Evolutionary conservation across 495 filamentous ascomycete genomes (phyloP).

Genomic region (Ascobolus immersus): DNA sequence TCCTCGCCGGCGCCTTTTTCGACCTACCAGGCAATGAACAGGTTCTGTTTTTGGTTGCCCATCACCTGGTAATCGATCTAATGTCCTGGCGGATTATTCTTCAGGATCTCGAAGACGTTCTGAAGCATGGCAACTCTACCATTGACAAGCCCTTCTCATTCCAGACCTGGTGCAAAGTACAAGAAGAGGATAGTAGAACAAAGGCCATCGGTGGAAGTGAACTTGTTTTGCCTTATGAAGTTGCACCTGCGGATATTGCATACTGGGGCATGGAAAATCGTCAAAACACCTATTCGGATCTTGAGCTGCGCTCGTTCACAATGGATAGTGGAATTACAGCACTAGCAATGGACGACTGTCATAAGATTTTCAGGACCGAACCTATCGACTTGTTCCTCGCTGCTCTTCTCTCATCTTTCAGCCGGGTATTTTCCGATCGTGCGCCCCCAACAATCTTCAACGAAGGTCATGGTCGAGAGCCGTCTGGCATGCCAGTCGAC

Average conservation of each 20-base stretch:
- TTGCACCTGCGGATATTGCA: too few species aligned
- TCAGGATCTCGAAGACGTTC: conserved; percentile 38
- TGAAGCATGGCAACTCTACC: conserved; percentile 27
- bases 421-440: conserved; percentile 27
- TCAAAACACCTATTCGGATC: conserved; percentile 25
- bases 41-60: conserved; percentile 36
- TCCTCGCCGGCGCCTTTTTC: conserved; percentile 27
- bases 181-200: conserved; percentile 12
- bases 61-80: conserved; percentile 45
- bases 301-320: conserved; percentile 19
- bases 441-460: conserved; percentile 28
- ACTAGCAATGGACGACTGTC: conserved; percentile 20
- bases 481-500: conserved; percentile 26
- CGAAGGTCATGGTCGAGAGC: conserved; percentile 28
- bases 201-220: conserved; percentile 4
- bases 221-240: too few species aligned
- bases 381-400: conserved; percentile 24
- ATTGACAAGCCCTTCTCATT: conserved; percentile 28
- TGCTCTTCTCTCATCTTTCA: conserved; percentile 25
- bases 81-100: conserved; percentile 45
- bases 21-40: conserved; percentile 20
- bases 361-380: conserved; percentile 23
- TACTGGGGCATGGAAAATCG: too few species aligned
- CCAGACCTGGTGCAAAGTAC: conserved; percentile 31
- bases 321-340: conserved; percentile 22